Conservation (phyloP, 805 yeast species). For the Cyberlindnera galapagoensis region DNA sequence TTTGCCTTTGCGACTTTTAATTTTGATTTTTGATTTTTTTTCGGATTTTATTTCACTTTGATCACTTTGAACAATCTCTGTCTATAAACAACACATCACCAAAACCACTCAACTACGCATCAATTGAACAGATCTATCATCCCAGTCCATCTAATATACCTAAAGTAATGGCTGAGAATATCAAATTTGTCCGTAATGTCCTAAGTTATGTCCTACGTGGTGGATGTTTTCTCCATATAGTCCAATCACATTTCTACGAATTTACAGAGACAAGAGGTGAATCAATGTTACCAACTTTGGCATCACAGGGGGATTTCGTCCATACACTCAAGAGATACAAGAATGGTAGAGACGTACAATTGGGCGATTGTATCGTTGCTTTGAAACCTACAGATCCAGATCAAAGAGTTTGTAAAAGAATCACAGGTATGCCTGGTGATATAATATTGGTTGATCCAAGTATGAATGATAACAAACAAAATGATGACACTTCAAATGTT, state of each 20-base stretch:
- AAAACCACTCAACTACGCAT: neutral
- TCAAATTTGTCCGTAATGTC: conserved; percentile 19
- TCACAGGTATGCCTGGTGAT: conserved; percentile 97
- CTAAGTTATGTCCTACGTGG: conserved; percentile 33
- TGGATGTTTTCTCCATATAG: conserved; percentile 60
- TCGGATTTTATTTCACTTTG: neutral
- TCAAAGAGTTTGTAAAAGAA: conserved; percentile 84
- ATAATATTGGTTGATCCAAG: conserved; percentile 76
- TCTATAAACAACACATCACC: neutral
- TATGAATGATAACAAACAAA: conserved; percentile 23
- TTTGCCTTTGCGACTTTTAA: neutral
- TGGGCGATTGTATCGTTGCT: conserved; percentile 88
- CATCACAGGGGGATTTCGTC: conserved; percentile 69
- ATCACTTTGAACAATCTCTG: neutral
- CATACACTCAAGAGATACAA: conserved; percentile 61
- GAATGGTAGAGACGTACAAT: conserved; percentile 55
- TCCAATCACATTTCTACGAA: conserved; percentile 63
- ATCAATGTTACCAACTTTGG: conserved; percentile 90
- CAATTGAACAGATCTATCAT: neutral
- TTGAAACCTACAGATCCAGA: conserved; percentile 84
- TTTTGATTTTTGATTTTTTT: neutral
- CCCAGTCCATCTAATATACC: no score
- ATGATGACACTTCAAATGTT: no score
- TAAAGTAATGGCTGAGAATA: conserved; percentile 9
- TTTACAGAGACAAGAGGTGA: conserved; percentile 84